Evolutionary conservation across 805 yeast species (phyloP).

Genomic region (Jamesozyma jinghongensis): DNA sequence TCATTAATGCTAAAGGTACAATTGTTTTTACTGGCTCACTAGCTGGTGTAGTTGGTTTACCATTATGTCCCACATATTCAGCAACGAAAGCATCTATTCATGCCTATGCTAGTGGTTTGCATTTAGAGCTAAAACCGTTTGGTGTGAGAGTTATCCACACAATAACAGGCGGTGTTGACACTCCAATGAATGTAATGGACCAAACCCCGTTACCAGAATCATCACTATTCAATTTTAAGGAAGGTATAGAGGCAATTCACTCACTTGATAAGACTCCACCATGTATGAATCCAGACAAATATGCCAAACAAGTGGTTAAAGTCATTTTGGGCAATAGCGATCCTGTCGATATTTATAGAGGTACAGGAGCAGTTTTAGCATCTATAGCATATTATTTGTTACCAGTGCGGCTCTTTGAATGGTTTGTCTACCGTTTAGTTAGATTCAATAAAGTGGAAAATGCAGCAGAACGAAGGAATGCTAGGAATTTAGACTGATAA

Average conservation of each 20-base stretch:
- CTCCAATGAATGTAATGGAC: neutral
- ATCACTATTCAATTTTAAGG: neutral
- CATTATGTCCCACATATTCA: neutral
- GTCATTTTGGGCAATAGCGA: neutral
- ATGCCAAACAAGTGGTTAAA: neutral
- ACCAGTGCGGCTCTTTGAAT: too few relatives aligned
- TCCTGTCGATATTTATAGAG: neutral
- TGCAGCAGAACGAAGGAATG: too few relatives aligned
- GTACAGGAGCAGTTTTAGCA: neutral
- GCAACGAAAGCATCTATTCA: neutral
- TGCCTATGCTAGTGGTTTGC: neutral
- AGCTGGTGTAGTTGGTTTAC: neutral
- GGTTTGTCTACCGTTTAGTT: too few relatives aligned
- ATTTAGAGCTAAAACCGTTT: neutral
- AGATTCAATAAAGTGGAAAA: too few relatives aligned
- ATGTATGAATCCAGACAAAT: constrained; percentile 10
- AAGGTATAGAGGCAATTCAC: constrained; percentile 24
- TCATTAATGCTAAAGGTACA: neutral
- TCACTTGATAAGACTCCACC: constrained; percentile 14
- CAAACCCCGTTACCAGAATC: neutral
- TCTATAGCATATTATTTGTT: too few relatives aligned
- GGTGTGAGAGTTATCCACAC: neutral
- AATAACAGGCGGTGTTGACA: neutral
- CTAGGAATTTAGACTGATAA: too few relatives aligned
- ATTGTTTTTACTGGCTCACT: neutral